These are phyloP conservation scores for Podospora bellae-mahoneyi DNA, from an alignment of 495 filamentous ascomycete species.

Conservation along the genomic window DNA sequence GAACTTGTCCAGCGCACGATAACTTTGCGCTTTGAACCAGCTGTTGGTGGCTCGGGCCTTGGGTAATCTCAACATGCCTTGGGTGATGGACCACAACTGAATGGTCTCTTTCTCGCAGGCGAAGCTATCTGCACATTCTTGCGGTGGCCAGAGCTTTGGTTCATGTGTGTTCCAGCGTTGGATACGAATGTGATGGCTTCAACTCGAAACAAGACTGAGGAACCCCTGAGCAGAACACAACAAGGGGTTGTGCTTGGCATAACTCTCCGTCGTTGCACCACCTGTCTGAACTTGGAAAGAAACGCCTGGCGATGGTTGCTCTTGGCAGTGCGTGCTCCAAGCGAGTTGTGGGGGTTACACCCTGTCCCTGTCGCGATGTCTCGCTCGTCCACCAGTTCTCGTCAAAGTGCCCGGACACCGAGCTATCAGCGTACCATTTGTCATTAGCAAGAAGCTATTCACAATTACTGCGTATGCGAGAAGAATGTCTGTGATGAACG, in stretches of 20 bases:
- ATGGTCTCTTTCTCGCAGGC: neutral
- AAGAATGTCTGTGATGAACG: neutral
- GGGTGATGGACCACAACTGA: neutral
- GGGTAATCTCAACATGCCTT: neutral
- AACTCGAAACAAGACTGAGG: constrained; percentile 17
- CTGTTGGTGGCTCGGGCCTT: neutral
- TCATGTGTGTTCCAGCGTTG: constrained; percentile 10
- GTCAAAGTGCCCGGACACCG: neutral
- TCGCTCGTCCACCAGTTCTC: neutral
- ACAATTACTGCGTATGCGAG: neutral
- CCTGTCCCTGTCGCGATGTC: neutral
- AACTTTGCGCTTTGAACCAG: neutral
- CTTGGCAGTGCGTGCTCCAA: constrained; percentile 10
- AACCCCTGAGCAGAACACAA: neutral
- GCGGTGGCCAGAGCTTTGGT: neutral
- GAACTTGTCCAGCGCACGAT: neutral
- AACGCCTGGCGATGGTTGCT: constrained; percentile 13
- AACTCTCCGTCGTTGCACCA: constrained; percentile 12
- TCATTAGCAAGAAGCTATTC: neutral
- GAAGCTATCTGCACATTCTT: constrained; percentile 5
- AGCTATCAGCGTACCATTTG: neutral
- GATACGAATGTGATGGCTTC: constrained; percentile 17
- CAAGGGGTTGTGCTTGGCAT: neutral
- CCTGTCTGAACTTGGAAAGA: constrained; percentile 13
- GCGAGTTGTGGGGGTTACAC: constrained; percentile 7